Conservation (phyloP, 2,329 filamentous ascomycete species). For the Nigrospora oryzae region DNA sequence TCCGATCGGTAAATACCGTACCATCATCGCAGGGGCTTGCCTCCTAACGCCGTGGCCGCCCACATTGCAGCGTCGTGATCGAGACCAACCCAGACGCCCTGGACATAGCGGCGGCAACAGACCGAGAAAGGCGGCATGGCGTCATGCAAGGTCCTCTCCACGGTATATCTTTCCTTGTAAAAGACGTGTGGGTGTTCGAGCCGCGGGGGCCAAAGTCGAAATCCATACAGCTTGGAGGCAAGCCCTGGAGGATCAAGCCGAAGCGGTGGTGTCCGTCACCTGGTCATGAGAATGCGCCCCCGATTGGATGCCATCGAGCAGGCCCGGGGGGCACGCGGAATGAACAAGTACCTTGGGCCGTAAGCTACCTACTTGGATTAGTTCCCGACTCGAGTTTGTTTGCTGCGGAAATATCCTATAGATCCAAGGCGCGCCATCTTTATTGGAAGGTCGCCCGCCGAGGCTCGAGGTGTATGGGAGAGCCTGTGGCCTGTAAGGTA, state of each 20-base stretch:
- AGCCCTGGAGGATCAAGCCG: slow-evolving; percentile 61
- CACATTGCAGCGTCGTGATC: slow-evolving; percentile 40
- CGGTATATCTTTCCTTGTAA: slow-evolving; percentile 68
- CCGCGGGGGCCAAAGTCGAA: slow-evolving; percentile 55
- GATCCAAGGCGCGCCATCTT: no score
- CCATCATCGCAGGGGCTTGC: neutral
- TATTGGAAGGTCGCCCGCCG: no score
- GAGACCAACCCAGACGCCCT: slow-evolving; percentile 62
- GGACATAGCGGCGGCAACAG: slow-evolving; percentile 50
- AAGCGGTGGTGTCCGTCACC: no score
- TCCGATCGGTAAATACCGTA: slow-evolving; percentile 48
- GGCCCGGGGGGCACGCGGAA: no score
- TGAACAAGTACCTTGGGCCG: no score
- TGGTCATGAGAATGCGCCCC: no score
- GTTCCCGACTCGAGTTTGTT: no score
- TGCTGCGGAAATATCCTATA: no score
- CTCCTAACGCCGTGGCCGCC: slow-evolving; percentile 1
- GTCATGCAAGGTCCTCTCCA: slow-evolving; percentile 58
- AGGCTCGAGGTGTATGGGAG: no score
- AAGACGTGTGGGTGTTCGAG: slow-evolving; percentile 56
- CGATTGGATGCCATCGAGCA: no score
- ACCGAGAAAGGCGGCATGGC: slow-evolving; percentile 49
- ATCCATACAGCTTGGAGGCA: slow-evolving; percentile 59
- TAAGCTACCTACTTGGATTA: no score
- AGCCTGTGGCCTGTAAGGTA: no score